phyloP scores from a whole-genome alignment of 2,329 filamentous ascomycete genomes.

The Aspergillus brunneoviolaceus region DNA sequence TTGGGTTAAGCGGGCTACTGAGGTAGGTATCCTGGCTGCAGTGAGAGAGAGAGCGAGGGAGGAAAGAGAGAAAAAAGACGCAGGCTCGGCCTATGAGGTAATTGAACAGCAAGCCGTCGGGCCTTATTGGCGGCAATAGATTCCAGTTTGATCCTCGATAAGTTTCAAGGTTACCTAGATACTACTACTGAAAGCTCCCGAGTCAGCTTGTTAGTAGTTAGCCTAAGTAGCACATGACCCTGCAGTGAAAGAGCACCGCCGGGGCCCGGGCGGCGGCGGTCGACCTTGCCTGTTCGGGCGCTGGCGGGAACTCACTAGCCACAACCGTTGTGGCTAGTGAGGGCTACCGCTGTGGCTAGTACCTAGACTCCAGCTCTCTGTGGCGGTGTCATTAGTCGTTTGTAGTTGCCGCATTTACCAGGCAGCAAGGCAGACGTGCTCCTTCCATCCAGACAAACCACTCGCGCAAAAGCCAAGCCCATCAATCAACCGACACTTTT shows the following conservation, averaged over 20 bases:
- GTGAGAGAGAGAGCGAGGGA: not conserved
- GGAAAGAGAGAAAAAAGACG: not conserved
- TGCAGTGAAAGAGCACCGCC: not conserved
- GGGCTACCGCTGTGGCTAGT: no score
- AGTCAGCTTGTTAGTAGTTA: no score
- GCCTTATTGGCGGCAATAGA: not conserved
- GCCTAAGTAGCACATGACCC: not conserved
- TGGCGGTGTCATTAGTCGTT: not conserved
- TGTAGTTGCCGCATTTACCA: not conserved
- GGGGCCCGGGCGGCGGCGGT: not conserved
- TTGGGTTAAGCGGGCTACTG: not conserved
- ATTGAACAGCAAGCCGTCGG: not conserved
- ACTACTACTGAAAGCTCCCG: no score
- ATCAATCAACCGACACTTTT: constrained; percentile 29
- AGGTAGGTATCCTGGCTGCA: not conserved
- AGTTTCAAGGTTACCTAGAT: no score
- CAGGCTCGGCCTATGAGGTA: not conserved
- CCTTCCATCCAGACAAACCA: constrained; percentile 23
- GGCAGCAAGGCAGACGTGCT: not conserved
- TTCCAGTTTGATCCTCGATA: not conserved
- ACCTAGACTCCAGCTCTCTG: not conserved
- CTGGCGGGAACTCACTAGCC: not conserved
- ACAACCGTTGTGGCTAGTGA: not conserved
- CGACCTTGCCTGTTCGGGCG: not conserved
- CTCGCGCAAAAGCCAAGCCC: constrained; percentile 17